These are phyloP conservation scores for Salvia sclarea DNA, from an alignment of 305 asterid species.

Conservation along the genomic window DNA sequence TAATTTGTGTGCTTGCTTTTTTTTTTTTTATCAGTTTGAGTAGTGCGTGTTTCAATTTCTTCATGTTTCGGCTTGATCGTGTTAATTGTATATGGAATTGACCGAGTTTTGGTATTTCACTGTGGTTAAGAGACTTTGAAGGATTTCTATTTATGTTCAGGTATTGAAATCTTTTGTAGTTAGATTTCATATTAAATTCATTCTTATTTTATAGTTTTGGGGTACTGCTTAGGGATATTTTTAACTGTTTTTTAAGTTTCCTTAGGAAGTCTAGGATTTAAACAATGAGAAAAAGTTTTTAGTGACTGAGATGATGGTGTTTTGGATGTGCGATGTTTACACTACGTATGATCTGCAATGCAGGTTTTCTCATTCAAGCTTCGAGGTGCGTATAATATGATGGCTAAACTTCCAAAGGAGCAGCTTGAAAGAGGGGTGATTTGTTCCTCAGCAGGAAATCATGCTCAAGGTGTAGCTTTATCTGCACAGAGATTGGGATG, in stretches of 20 bases:
- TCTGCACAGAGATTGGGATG: slow-evolving; percentile 79
- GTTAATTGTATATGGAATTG: not conserved
- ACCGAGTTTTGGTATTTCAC: not conserved
- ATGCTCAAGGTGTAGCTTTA: slow-evolving; percentile 94
- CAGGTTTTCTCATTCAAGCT: slow-evolving; percentile 84
- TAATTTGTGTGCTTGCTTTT: not conserved
- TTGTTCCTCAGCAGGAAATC: slow-evolving; percentile 97
- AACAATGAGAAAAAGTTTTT: not conserved
- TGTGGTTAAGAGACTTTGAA: not conserved
- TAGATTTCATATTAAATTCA: not conserved
- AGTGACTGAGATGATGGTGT: no score
- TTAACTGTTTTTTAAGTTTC: not conserved
- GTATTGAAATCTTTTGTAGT: no score
- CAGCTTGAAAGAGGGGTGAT: slow-evolving; percentile 75
- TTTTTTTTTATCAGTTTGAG: not conserved
- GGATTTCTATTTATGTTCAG: no score
- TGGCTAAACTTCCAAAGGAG: slow-evolving; percentile 85
- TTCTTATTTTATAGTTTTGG: not conserved
- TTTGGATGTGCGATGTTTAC: not conserved
- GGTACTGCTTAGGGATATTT: not conserved
- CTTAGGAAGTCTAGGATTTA: slow-evolving; percentile 3
- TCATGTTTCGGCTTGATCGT: slow-evolving; percentile 11
- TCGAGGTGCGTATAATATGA: slow-evolving; percentile 97
- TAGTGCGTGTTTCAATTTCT: not conserved
- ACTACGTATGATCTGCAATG: slow-evolving; percentile 13